Conservation (phyloP, 75 land plant species). For the Pinus albicaulis region DNA sequence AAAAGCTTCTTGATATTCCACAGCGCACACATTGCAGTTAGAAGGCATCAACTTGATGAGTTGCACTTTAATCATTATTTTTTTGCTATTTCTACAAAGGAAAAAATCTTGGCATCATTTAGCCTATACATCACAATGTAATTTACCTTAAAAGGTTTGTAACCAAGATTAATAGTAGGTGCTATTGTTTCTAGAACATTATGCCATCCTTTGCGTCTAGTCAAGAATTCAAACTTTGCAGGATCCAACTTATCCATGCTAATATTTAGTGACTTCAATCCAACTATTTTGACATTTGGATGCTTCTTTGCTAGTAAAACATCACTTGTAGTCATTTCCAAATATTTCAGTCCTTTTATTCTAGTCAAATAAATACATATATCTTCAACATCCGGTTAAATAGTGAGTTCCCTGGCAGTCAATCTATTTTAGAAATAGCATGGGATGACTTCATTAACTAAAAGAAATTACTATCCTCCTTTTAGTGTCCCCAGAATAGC, state of each 20-base stretch:
- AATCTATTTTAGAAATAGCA: slow-evolving; percentile 25
- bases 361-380: slow-evolving; percentile 56
- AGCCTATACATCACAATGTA: slow-evolving; percentile 82
- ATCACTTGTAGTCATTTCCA: slow-evolving; percentile 80
- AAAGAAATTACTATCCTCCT: no score
- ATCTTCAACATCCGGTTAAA: slow-evolving; percentile 87
- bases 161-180: slow-evolving; percentile 77
- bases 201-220: slow-evolving; percentile 84
- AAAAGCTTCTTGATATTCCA: slow-evolving; percentile 97
- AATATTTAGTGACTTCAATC: slow-evolving; percentile 73
- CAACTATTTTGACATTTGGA: slow-evolving; percentile 75
- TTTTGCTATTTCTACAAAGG: no score
- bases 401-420: slow-evolving; percentile 96
- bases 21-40: no score
- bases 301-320: slow-evolving; percentile 76
- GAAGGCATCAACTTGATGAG: no score
- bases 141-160: slow-evolving; percentile 90
- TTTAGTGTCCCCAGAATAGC: no score
- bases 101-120: no score
- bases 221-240: slow-evolving; percentile 93
- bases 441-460: no score
- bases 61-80: no score
- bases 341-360: slow-evolving; percentile 69
- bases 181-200: slow-evolving; percentile 82
- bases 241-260: slow-evolving; percentile 93